Conservation (phyloP, 1,139 yeast species). For the Protomyces inouyei region DNA sequence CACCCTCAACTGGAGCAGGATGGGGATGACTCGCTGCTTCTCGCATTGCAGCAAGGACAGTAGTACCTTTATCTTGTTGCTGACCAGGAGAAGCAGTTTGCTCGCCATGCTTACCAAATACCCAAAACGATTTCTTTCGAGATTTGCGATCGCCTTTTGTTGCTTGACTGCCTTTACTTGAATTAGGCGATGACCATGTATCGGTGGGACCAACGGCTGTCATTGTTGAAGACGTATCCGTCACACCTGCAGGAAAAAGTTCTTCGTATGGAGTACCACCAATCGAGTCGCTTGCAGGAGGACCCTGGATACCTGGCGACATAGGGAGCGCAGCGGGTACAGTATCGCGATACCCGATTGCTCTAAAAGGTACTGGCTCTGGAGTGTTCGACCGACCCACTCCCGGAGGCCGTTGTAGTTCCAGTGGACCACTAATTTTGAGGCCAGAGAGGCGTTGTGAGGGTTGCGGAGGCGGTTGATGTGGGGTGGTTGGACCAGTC, state of each 20-base stretch:
- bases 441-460: neutral
- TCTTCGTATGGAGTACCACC: slow-evolving; percentile 2
- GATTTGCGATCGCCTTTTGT: neutral
- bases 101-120: slow-evolving; percentile 21
- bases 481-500: neutral
- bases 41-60: slow-evolving; percentile 13
- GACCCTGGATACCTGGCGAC: neutral
- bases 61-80: neutral
- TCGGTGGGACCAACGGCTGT: neutral
- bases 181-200: neutral
- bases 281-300: neutral
- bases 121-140: slow-evolving; percentile 29
- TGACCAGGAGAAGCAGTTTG: neutral
- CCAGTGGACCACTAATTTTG: neutral
- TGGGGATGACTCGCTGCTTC: slow-evolving; percentile 8
- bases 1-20: neutral
- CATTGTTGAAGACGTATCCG: neutral
- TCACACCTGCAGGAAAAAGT: neutral
- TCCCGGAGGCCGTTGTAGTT: neutral
- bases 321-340: neutral
- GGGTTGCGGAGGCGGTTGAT: neutral
- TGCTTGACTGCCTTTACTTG: neutral
- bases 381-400: neutral
- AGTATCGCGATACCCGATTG: neutral
- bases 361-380: neutral